Percentiles rank a stretch among this genome's conserved stretches.
Conservation (phyloP, 106 monocot species). For the Posidonia australis region DNA sequence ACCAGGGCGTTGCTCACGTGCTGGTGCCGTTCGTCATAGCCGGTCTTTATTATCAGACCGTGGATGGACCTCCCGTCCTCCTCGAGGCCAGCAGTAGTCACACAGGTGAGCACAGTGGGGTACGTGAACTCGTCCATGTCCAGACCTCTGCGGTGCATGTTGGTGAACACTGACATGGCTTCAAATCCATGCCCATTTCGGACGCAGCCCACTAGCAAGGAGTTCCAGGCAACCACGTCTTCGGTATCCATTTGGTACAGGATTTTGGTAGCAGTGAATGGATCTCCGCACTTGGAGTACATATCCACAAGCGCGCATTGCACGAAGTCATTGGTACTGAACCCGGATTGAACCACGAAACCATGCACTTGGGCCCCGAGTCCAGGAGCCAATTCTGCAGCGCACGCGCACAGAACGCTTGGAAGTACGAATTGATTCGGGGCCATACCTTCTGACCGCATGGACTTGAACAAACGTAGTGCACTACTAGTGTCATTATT, state of each 20-base stretch:
- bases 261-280: slow-evolving; percentile 13
- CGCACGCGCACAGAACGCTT: slow-evolving; percentile 26
- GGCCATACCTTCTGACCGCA: slow-evolving; percentile 14
- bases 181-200: slow-evolving; percentile 12
- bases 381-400: slow-evolving; percentile 4
- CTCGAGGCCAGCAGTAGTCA: slow-evolving; percentile 4
- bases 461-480: slow-evolving; percentile 22
- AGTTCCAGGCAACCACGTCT: slow-evolving; percentile 46
- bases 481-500: slow-evolving; percentile 19
- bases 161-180: slow-evolving; percentile 26
- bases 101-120: slow-evolving; percentile 38
- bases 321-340: slow-evolving; percentile 29
- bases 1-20: slow-evolving; percentile 37
- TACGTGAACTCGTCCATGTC: slow-evolving; percentile 41
- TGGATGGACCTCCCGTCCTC: slow-evolving; percentile 25
- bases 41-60: slow-evolving; percentile 14
- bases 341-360: slow-evolving; percentile 28
- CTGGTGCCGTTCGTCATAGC: slow-evolving; percentile 6
- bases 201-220: slow-evolving; percentile 21
- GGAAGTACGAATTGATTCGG: slow-evolving; percentile 41
- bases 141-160: slow-evolving; percentile 41
- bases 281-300: slow-evolving; percentile 29
- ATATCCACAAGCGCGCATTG: slow-evolving; percentile 33
- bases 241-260: slow-evolving; percentile 10
- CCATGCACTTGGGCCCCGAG: slow-evolving; percentile 31